Percentiles rank a stretch among this genome's conserved stretches.
Conservation (phyloP, 1,139 yeast genomes). For the Scheffersomyces segobiensis region DNA sequence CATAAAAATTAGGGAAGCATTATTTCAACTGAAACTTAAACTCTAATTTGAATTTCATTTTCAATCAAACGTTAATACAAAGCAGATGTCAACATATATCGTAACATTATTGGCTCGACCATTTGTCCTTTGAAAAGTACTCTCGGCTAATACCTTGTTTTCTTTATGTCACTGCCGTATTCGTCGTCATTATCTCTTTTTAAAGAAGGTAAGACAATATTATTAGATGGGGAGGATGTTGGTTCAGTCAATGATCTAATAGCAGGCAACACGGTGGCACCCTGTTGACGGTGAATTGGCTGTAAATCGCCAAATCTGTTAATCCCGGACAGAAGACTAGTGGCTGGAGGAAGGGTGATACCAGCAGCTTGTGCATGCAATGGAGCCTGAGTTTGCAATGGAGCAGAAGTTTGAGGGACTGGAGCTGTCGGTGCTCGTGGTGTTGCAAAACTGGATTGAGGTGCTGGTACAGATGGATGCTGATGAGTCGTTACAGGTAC, state of each 20-base stretch:
- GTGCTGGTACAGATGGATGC: slow-evolving; percentile 1
- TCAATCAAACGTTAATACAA: not conserved
- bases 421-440: not conserved
- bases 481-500: not conserved
- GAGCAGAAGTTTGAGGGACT: not conserved
- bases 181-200: slow-evolving; percentile 26
- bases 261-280: slow-evolving; percentile 12
- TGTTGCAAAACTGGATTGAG: not conserved
- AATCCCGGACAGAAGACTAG: not conserved
- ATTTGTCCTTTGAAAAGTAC: not conserved
- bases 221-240: slow-evolving; percentile 8
- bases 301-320: not conserved
- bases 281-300: slow-evolving; percentile 2
- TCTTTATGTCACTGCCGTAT: slow-evolving; percentile 10
- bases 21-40: not conserved
- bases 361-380: not conserved
- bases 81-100: not conserved
- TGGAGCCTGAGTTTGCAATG: slow-evolving; percentile 2
- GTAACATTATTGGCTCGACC: not conserved
- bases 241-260: slow-evolving; percentile 3
- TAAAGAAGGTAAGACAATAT: slow-evolving; percentile 20
- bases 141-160: slow-evolving; percentile 6
- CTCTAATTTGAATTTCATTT: too few species aligned
- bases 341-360: not conserved
- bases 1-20: not conserved